Evolutionary conservation across 768 basidiomycete species (phyloP).

Genomic region (Mycena rosella): DNA sequence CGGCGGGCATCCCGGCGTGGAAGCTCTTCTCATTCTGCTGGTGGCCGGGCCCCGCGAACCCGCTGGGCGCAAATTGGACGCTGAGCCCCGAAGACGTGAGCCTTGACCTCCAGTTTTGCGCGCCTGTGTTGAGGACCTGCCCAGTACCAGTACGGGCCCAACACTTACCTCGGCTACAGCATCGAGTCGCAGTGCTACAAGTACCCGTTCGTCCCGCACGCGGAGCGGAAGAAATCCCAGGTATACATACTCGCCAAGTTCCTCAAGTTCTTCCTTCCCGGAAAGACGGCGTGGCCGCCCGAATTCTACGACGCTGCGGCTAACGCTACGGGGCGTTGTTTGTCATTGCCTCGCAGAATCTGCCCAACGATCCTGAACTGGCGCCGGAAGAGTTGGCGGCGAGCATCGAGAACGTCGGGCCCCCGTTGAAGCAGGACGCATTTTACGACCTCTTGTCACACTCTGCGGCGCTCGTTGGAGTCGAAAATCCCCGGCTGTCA

Average conservation of each 20-base stretch:
- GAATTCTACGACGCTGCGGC: neutral
- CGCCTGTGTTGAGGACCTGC: neutral
- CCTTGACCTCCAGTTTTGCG: neutral
- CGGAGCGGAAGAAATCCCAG: neutral
- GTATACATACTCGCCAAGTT: neutral
- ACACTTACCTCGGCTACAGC: constrained; percentile 45
- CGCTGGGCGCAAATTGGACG: constrained; percentile 47
- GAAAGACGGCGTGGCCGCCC: neutral
- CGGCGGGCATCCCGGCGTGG: constrained; percentile 52
- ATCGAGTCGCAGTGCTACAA: constrained; percentile 46
- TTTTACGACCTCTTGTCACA: constrained; percentile 9
- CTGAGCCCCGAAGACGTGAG: constrained; percentile 44
- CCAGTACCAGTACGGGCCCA: neutral
- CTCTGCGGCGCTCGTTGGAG: constrained; percentile 5
- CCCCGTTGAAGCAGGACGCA: neutral
- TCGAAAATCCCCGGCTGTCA: neutral
- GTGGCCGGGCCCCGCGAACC: constrained; percentile 5
- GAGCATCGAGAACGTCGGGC: constrained; percentile 7
- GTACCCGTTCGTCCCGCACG: constrained; percentile 41
- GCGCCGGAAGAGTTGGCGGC: neutral
- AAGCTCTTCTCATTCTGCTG: constrained; percentile 46
- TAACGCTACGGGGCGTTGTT: neutral
- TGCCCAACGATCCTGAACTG: neutral
- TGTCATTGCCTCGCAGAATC: neutral
- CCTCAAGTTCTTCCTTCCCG: neutral